Conservation (phyloP, 169 alveolate genomes). For the Pseudocohnilembus persalinus region DNA sequence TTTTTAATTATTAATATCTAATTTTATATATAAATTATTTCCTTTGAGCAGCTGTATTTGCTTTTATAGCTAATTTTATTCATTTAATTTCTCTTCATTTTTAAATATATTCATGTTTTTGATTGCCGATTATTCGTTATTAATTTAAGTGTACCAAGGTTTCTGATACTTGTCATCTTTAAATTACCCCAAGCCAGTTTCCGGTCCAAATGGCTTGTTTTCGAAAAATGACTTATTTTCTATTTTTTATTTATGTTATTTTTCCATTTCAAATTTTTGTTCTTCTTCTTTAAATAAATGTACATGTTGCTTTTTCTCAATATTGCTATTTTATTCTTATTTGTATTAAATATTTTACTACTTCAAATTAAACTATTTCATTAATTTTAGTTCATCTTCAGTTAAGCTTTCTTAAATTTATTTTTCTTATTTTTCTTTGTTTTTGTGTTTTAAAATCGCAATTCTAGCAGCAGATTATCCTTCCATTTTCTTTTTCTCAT, state of each 20-base stretch:
- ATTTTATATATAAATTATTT: conserved; percentile 2
- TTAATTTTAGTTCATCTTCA: conserved; percentile 21
- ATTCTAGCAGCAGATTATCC: conserved; percentile 23
- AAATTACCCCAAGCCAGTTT: conserved; percentile 1
- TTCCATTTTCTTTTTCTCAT: conserved; percentile 38
- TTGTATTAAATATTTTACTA: too few species aligned
- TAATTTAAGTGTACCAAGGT: conserved; percentile 20
- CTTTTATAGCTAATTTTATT: conserved; percentile 16
- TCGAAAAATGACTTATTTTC: background rate
- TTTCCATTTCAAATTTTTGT: conserved; percentile 28
- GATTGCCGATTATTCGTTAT: conserved; percentile 15
- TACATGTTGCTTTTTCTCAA: too few species aligned
- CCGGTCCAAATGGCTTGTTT: background rate
- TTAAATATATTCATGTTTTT: conserved; percentile 29
- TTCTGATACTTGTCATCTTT: conserved; percentile 16
- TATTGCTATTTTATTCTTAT: too few species aligned
- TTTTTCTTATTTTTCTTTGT: conserved; percentile 24
- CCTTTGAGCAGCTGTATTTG: conserved; percentile 6
- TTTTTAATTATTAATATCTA: too few species aligned
- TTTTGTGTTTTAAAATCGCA: too few species aligned
- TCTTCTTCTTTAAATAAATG: conserved; percentile 20
- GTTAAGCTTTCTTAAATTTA: conserved; percentile 7
- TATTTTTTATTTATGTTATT: background rate
- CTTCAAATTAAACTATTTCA: conserved; percentile 32
- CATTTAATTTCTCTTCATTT: conserved; percentile 16